These are phyloP conservation scores for Silene noctiflora DNA, from an alignment of 179 eudicot species.

Conservation along the genomic window DNA sequence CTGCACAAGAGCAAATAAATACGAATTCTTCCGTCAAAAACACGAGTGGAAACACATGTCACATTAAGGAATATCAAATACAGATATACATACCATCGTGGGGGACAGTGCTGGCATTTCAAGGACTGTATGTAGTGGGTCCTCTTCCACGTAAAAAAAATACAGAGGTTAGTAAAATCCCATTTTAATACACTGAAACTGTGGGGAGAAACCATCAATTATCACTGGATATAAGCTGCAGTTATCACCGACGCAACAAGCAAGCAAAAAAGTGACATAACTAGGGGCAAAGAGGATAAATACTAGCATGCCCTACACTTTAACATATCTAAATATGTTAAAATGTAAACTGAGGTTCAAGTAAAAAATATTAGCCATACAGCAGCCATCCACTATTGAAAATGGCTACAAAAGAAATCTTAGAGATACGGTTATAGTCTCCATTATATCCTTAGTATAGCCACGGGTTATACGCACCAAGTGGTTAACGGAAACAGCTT, in stretches of 20 bases:
- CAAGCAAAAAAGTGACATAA: neutral
- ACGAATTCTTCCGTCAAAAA: neutral
- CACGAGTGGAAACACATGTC: neutral
- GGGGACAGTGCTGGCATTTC: conserved; percentile 52
- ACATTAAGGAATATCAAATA: neutral
- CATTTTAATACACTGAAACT: neutral
- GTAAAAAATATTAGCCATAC: no score
- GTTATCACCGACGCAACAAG: neutral
- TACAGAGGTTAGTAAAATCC: neutral
- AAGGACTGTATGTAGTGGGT: conserved; percentile 36
- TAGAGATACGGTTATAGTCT: no score
- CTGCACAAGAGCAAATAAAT: conserved; percentile 11
- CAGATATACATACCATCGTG: conserved; percentile 36
- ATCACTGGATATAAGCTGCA: neutral
- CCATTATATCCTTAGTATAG: no score
- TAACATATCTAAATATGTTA: neutral
- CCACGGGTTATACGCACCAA: no score
- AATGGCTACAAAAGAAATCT: neutral
- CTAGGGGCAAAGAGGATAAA: neutral
- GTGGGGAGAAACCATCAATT: neutral
- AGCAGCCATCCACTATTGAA: neutral
- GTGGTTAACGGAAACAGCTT: no score
- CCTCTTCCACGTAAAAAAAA: conserved; percentile 22
- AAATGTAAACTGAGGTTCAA: neutral
- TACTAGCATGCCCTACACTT: neutral